Conservation (phyloP, 768 basidiomycete genomes). For the Leccinum subgranulosum region DNA sequence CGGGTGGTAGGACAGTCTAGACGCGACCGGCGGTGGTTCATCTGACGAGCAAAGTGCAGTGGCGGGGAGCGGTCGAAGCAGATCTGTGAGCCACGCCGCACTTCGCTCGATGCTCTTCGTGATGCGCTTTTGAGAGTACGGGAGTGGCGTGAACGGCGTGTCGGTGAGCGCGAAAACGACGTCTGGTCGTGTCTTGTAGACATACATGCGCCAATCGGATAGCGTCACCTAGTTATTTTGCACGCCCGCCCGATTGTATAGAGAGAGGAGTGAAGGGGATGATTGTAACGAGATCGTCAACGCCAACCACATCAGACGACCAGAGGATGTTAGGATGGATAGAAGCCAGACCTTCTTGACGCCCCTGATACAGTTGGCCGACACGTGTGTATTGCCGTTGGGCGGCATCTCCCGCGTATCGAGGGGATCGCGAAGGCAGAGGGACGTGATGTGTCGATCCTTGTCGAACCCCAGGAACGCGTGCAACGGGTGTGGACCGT, state of each 20-base stretch:
- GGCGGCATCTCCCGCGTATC: slow-evolving; percentile 69
- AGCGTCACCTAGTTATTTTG: slow-evolving; percentile 45
- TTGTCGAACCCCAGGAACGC: slow-evolving; percentile 56
- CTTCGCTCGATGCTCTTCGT: slow-evolving; percentile 75
- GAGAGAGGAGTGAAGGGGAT: background rate
- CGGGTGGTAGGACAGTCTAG: slow-evolving; percentile 13
- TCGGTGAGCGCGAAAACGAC: slow-evolving; percentile 70
- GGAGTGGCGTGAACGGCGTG: slow-evolving; percentile 58
- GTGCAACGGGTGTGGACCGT: slow-evolving; percentile 56
- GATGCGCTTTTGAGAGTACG: slow-evolving; percentile 74
- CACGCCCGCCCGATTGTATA: background rate
- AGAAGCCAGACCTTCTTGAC: slow-evolving; percentile 57
- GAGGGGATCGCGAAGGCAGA: slow-evolving; percentile 63
- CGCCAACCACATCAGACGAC: background rate
- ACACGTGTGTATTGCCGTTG: slow-evolving; percentile 58
- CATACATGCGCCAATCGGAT: slow-evolving; percentile 53
- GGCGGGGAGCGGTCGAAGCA: slow-evolving; percentile 39
- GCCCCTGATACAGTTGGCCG: slow-evolving; percentile 61
- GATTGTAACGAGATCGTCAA: background rate
- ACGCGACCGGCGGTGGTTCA: background rate
- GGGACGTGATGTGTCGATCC: slow-evolving; percentile 47
- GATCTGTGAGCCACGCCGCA: slow-evolving; percentile 54
- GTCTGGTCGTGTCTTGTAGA: slow-evolving; percentile 57
- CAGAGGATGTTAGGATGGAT: background rate
- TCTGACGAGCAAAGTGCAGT: background rate